These are phyloP conservation scores for Ensete glaucum DNA, from an alignment of 176 grass and related monocot species.

Conservation along the genomic window DNA sequence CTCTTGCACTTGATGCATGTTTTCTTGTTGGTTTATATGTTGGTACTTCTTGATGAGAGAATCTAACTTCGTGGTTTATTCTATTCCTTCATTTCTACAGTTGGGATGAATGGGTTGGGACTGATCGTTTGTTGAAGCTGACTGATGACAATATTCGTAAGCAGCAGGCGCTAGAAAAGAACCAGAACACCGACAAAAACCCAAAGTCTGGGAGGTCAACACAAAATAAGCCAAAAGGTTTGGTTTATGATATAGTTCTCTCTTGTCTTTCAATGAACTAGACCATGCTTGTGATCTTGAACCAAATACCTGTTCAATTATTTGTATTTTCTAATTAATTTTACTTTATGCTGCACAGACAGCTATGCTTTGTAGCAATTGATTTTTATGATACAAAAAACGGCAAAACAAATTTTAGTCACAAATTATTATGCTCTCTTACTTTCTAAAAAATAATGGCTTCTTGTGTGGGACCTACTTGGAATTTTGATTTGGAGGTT, in stretches of 20 bases:
- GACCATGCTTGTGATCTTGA: background rate
- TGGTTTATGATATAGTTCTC: slow-evolving; percentile 28
- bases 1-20: background rate
- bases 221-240: slow-evolving; percentile 66
- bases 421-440: background rate
- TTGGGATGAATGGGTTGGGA: slow-evolving; percentile 89
- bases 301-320: background rate
- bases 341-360: background rate
- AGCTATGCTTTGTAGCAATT: background rate
- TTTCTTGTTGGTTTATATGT: background rate
- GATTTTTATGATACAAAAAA: background rate
- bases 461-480: background rate
- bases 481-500: too few relatives aligned
- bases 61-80: background rate
- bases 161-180: slow-evolving; percentile 72
- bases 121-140: slow-evolving; percentile 66
- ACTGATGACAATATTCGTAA: slow-evolving; percentile 64
- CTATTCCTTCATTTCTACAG: slow-evolving; percentile 37
- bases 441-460: background rate
- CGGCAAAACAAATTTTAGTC: background rate
- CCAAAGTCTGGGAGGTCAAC: slow-evolving; percentile 55
- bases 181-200: slow-evolving; percentile 55
- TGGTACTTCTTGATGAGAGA: background rate
- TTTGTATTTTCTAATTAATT: background rate
- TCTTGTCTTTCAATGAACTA: background rate